A percentile compares a stretch with the other conserved stretches of the same genome.
phyloP scores from a whole-genome alignment of 139 green algal species.

The Protoeuglena noctilucae region DNA sequence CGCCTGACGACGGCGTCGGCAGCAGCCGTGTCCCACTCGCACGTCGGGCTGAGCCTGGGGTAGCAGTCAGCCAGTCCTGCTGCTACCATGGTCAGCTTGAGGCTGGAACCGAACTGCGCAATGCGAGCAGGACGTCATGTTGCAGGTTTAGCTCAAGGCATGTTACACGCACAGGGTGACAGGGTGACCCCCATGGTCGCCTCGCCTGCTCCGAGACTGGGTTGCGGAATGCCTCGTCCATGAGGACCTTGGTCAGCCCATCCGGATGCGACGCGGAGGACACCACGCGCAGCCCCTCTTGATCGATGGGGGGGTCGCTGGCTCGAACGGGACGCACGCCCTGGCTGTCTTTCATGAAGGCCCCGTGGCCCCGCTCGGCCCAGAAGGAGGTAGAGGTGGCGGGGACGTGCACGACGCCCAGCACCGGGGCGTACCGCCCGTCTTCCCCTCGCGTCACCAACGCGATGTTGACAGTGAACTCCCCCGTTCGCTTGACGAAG shows the following conservation, averaged over 20 bases:
- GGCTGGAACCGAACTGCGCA: conserved; percentile 43
- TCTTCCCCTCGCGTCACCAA: conserved; percentile 25
- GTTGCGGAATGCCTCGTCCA: not conserved
- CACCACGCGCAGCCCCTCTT: conserved; percentile 32
- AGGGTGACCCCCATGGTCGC: not conserved
- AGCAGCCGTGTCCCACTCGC: conserved; percentile 76
- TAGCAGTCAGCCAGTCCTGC: conserved; percentile 67
- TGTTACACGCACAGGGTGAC: conserved; percentile 18
- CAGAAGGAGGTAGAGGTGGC: conserved; percentile 35
- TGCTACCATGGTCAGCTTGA: conserved; percentile 74
- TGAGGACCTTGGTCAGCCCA: not conserved
- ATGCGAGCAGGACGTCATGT: conserved; percentile 44
- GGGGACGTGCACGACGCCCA: conserved; percentile 70
- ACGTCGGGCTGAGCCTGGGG: conserved; percentile 45
- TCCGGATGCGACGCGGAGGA: conserved; percentile 7
- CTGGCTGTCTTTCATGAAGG: conserved; percentile 31
- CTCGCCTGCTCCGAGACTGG: not conserved
- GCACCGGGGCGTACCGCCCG: conserved; percentile 29
- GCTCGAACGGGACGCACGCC: conserved; percentile 11
- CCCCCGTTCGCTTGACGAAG: conserved; percentile 76
- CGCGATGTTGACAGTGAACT: conserved; percentile 82
- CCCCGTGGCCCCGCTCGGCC: conserved; percentile 50
- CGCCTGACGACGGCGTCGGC: conserved; percentile 67
- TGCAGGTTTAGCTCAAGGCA: too few relatives aligned
- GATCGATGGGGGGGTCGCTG: conserved; percentile 20